A percentile compares a stretch with the other conserved stretches of the same genome.
These are phyloP conservation scores for Naganishia sp. DNA, from an alignment of 1,284 basidiomycete species.

Conservation along the genomic window DNA sequence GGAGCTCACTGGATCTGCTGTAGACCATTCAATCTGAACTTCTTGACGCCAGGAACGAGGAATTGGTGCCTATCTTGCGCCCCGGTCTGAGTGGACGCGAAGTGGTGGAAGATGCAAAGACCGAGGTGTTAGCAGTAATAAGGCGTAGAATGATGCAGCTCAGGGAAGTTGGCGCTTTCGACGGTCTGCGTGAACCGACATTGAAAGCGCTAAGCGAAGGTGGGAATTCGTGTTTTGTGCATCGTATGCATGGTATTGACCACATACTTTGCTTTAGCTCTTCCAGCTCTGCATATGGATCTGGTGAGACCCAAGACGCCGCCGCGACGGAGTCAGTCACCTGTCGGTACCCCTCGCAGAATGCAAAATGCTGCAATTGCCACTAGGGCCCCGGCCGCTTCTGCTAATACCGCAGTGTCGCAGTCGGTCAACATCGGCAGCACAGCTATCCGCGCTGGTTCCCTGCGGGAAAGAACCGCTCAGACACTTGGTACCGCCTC, in stretches of 20 bases:
- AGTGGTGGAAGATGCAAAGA: slow-evolving; percentile 69
- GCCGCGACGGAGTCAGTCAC: slow-evolving; percentile 41
- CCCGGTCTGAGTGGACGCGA: slow-evolving; percentile 65
- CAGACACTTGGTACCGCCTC: too few relatives aligned
- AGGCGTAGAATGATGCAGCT: slow-evolving; percentile 69
- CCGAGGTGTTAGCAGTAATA: slow-evolving; percentile 62
- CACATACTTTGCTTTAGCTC: slow-evolving; percentile 59
- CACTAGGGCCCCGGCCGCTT: too few relatives aligned
- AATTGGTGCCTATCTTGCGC: slow-evolving; percentile 63
- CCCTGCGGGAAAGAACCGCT: too few relatives aligned
- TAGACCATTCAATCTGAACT: slow-evolving; percentile 74
- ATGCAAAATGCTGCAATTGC: too few relatives aligned
- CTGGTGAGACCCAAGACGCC: slow-evolving; percentile 54
- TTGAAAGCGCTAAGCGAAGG: slow-evolving; percentile 83
- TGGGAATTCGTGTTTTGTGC: slow-evolving; percentile 52
- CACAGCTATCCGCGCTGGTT: too few relatives aligned
- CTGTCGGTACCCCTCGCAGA: too few relatives aligned
- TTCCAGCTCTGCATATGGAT: slow-evolving; percentile 75
- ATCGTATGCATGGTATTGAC: background rate
- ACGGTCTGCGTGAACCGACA: slow-evolving; percentile 76
- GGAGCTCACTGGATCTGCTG: slow-evolving; percentile 15
- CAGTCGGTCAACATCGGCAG: too few relatives aligned
- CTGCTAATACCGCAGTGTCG: too few relatives aligned
- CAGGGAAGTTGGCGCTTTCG: slow-evolving; percentile 76
- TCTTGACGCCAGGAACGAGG: slow-evolving; percentile 67